Conservation (phyloP, 1,284 basidiomycete genomes). For the Inonotus hispidus region DNA sequence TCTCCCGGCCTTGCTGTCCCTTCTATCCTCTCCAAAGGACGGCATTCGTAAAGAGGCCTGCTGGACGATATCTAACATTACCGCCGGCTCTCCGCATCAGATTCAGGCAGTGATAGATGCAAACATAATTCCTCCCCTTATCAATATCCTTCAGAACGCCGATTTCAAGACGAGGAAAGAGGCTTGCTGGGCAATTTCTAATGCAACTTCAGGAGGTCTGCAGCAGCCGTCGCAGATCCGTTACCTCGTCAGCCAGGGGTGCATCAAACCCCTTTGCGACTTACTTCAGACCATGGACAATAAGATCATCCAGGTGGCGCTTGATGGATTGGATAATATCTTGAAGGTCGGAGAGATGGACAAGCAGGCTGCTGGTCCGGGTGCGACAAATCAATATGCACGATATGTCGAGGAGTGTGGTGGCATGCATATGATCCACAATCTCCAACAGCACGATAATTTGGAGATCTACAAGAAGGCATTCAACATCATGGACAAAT, state of each 20-base stretch:
- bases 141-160: slow-evolving; percentile 96
- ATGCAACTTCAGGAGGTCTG: slow-evolving; percentile 96
- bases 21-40: slow-evolving; percentile 94
- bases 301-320: slow-evolving; percentile 98
- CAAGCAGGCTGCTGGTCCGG: slow-evolving; percentile 79
- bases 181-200: slow-evolving; percentile 99
- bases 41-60: slow-evolving; percentile 96
- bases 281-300: slow-evolving; percentile 98
- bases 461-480: slow-evolving; percentile 99
- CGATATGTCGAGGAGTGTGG: slow-evolving; percentile 96
- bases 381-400: slow-evolving; percentile 90
- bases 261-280: slow-evolving; percentile 98
- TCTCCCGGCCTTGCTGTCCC: slow-evolving; percentile 85
- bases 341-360: slow-evolving; percentile 98
- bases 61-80: slow-evolving; percentile 99
- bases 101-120: slow-evolving; percentile 89
- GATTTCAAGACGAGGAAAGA: slow-evolving; percentile 99
- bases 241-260: slow-evolving; percentile 96
- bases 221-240: slow-evolving; percentile 97
- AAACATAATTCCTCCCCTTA: slow-evolving; percentile 94
- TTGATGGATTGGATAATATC: slow-evolving; percentile 98
- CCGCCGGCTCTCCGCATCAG: slow-evolving; percentile 93
- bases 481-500: slow-evolving; percentile 99
- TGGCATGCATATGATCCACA: slow-evolving; percentile 98
- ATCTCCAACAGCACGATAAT: slow-evolving; percentile 99